Evolutionary conservation across 2,329 filamentous ascomycete genomes (phyloP), one percentile per base, ranked within the genome.

Genomic region (Ascochyta koolunga): DNA sequence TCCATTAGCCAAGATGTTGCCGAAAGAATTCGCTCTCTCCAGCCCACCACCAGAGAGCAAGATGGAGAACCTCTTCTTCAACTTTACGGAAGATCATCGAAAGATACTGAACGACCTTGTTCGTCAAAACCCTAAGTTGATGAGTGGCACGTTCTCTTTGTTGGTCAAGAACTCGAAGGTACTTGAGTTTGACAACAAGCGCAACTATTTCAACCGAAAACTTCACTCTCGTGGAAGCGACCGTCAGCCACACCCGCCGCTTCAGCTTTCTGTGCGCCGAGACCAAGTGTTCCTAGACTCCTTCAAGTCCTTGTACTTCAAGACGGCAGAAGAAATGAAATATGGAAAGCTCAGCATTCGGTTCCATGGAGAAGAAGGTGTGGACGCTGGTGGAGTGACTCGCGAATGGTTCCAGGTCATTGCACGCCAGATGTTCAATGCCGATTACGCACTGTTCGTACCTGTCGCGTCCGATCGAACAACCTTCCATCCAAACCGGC

Each of bases 341-440:
- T 97, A 96, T 73, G 95, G 96, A 67, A 99, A 99, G 78, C 86
- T 99, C 60, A 99, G 93, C 75, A 96, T 99, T 66, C 89, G 93
- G 48, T 99, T 99, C 85, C 90, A 95, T 65, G 92, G 92, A 29
- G 95, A 99, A 78, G 95, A 99, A 74, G 95, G 96, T 75, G 92
- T 99, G 36, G 96, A 99, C 77, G 95, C 95, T 48, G 96, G 95
- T 64, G 95, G 95, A 78, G 93, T 99, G 40, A 97, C 93, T 32
- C 88, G 96, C 70, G 95, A 99, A 79, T 99, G 96, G 95, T 99
- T 99, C 83, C 93, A 97, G 74, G 93, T 96, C 45, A 89, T 99
- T 62, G 89, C 96, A 25, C 86, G 95, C 57, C 95, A 97, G 70
- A 99, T 99, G 95, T 99, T 99, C 78, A 95, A 99, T 75, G 90